phyloP scores from a whole-genome alignment of 2,329 filamentous ascomycete species.

The Xenosphaeropsis pyriputrescens region DNA sequence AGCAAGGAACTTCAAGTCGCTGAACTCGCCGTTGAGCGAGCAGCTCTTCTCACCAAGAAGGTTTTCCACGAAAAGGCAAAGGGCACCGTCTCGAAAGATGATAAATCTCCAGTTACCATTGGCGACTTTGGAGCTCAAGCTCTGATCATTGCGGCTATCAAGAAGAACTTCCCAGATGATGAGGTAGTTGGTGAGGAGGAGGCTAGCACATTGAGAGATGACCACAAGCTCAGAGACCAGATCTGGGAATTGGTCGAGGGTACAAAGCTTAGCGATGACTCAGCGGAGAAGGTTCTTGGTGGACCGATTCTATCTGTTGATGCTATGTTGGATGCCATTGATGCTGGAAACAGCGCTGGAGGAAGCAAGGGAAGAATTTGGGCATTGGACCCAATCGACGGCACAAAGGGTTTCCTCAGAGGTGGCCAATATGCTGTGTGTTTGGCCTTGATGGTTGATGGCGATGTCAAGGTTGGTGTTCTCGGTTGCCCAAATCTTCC shows the following conservation, averaged over 20 bases:
- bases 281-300: constrained; percentile 53
- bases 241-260: constrained; percentile 76
- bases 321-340: constrained; percentile 51
- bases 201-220: constrained; percentile 60
- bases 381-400: constrained; percentile 95
- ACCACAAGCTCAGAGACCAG: constrained; percentile 52
- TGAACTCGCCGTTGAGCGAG: constrained; percentile 78
- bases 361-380: constrained; percentile 70
- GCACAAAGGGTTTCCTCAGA: constrained; percentile 91
- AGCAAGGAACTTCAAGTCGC: constrained; percentile 68
- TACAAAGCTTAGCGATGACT: constrained; percentile 51
- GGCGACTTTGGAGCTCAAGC: constrained; percentile 97
- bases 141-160: constrained; percentile 82
- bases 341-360: constrained; percentile 54
- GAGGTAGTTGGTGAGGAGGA: constrained; percentile 94
- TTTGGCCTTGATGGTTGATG: constrained; percentile 81
- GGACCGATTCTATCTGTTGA: constrained; percentile 52
- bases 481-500: constrained; percentile 93
- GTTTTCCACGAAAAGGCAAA: constrained; percentile 84
- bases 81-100: constrained; percentile 85
- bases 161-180: constrained; percentile 78
- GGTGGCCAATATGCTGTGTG: constrained; percentile 97
- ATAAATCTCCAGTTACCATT: constrained; percentile 93
- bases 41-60: constrained; percentile 57
- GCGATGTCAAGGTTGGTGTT: constrained; percentile 85